Evolutionary conservation across 2,329 filamentous ascomycete species (phyloP).

Genomic region (Cytospora piceae): DNA sequence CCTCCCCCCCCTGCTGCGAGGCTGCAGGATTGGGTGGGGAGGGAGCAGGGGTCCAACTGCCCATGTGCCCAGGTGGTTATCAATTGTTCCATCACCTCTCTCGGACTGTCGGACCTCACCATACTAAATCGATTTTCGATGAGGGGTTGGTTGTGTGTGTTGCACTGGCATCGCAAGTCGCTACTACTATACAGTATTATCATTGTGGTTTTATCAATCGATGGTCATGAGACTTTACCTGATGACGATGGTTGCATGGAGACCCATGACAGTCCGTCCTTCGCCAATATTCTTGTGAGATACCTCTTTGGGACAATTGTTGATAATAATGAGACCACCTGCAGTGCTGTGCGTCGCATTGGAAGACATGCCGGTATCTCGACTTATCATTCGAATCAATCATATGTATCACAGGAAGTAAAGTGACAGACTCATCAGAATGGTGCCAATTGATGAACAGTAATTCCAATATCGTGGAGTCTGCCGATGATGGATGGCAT

Average conservation of each 20-base stretch:
- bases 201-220: not conserved
- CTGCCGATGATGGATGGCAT: not conserved
- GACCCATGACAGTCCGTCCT: not conserved
- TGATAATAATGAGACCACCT: not conserved
- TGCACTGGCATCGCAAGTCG: too few species aligned
- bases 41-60: too few species aligned
- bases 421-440: not conserved
- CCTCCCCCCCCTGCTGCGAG: constrained; percentile 11
- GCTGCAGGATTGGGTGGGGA: constrained; percentile 13
- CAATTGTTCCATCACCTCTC: too few species aligned
- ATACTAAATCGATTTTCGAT: not conserved
- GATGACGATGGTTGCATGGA: too few species aligned
- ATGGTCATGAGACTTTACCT: not conserved
- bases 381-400: constrained; percentile 7
- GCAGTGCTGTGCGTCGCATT: constrained; percentile 6
- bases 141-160: constrained; percentile 6
- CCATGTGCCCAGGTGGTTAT: too few species aligned
- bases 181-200: too few species aligned
- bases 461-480: not conserved
- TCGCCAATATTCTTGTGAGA: constrained; percentile 10
- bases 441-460: not conserved
- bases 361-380: constrained; percentile 11
- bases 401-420: not conserved
- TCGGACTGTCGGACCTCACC: too few species aligned
- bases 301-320: not conserved